These are phyloP conservation scores for Aspergillus quadricinctus DNA, from an alignment of 2,329 filamentous ascomycete species.

Conservation along the genomic window DNA sequence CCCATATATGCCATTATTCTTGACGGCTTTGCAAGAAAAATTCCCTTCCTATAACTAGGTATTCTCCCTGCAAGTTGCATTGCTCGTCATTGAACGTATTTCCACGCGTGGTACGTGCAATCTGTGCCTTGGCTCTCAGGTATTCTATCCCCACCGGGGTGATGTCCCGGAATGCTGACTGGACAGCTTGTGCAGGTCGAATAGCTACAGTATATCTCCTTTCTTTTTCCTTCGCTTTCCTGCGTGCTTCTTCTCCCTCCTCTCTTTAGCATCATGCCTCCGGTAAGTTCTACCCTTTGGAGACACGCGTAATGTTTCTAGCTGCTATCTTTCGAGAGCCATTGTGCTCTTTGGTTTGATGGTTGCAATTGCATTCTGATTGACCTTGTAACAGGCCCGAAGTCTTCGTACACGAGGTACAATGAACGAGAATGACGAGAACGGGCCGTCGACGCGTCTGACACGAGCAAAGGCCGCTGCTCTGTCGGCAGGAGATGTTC, in stretches of 20 bases:
- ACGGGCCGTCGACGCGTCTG: conserved; percentile 72
- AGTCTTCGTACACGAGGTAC: conserved; percentile 68
- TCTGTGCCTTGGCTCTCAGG: conserved; percentile 22
- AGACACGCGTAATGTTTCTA: neutral
- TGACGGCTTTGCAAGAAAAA: conserved; percentile 12
- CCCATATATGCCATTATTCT: conserved; percentile 18
- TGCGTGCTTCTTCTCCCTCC: conserved; percentile 17
- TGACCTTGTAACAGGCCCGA: conserved; percentile 57
- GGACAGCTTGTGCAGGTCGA: conserved; percentile 23
- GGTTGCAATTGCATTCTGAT: conserved; percentile 16
- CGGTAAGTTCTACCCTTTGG: conserved; percentile 41
- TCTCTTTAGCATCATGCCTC: conserved; percentile 49
- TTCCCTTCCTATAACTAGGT: conserved; percentile 15
- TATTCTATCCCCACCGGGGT: conserved; percentile 32
- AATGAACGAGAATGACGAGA: conserved; percentile 94
- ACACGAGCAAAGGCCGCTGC: conserved; percentile 90
- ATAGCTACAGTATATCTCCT: conserved; percentile 23
- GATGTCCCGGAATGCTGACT: conserved; percentile 34
- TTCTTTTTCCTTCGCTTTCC: conserved; percentile 16
- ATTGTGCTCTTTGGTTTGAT: conserved; percentile 3
- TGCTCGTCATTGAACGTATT: conserved; percentile 22
- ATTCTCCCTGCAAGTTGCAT: conserved; percentile 15
- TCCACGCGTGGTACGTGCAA: conserved; percentile 37
- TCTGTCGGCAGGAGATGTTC: conserved; percentile 41
- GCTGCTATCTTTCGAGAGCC: conserved; percentile 7